Base-by-base conservation (phyloP, 75 land plant species). In the Selaginella tamariscina region DNA sequence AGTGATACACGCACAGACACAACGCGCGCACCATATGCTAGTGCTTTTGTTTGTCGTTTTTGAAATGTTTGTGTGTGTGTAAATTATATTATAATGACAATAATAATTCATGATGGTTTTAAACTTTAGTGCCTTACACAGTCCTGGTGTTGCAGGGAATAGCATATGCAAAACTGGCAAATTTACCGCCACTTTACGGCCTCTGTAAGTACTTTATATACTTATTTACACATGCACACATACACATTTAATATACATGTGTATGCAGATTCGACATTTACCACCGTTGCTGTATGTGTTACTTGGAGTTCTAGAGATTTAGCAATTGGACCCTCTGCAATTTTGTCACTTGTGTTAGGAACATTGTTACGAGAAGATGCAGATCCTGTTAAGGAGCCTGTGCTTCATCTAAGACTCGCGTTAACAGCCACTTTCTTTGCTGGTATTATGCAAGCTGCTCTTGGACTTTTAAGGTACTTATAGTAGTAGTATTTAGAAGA, bases 281-380 rank as follows among this genome's bases (percentile, higher is more conserved):
- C 62, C 62, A 8, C 62, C 62, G 26, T 59, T 59, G 26, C 21
- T 59, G 8, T 59, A 59, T 59, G 62, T 23, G 8, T 2, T 59
- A 2, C 5, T 59, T 2, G 62, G 8, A 59, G 62, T n/a, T 59
- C 62, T 2, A 59, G 62, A 26, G 62, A 59, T 59, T 23, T 59
- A 8, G 62, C 62, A 59, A 59, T 59, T 23, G 62, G 62, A 59
- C 62, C 62, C 18, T 59, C 62, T 8, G 62, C 62, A n/a, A 59
- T 59, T 8, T 27, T 59, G 62, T 59, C 62, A 59, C 62, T 59
- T 23, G 62, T 59, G 8, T 23, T 59, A n/a, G 23, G 24, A n/a
- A 59, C 62, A 8, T 8, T 27, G 21, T 59, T 59, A n/a, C 27
- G 24, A 9, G n/a, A 59, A 59, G 62, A 23, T 2, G 23, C 27